Evolutionary conservation across 441 rosid species (phyloP), one percentile per base, ranked within the genome.

Genomic region (Euphorbia neoarborescens): DNA sequence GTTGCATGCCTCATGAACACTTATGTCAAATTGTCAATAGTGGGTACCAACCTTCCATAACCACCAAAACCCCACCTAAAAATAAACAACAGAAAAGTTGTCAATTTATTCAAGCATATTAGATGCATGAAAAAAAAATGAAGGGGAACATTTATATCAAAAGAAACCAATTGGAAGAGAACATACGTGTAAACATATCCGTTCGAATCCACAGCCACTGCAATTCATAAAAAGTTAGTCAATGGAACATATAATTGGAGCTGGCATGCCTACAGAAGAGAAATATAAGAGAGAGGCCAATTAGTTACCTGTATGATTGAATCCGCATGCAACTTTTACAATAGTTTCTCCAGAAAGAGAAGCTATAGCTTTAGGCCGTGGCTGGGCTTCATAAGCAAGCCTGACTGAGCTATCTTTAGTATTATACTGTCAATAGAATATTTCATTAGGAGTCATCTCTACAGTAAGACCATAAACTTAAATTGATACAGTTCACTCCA

Each of bases 1-100:
- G 54, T 50, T 63, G 69, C n/a, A 42, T 46, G 61, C 34, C 68
- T 48, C 37, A 64, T 37, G 58, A 71, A 69, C 17, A 62, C 65
- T 15, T 8, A 28, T 12, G 14, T 50, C 37, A 71, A 62, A 28
- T 62, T 15, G 14, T 50, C 37, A 71, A 62, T 28, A 67, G 72
- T 42, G 27, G 58, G 30, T 62, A 82, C 92, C 65, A 76, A 94
- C 97, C 98, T 94, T 82, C 99, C 98, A 88, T 92, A 90, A 71
- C 99, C 99, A 73, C 99, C 99, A 71, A 74, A 92, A 66, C 98
- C 99, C 98, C 99, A 94, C 83, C 99, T 94, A 77, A 73, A 75
- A 69, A 72, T 58, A 71, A 62, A 28, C 76, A 84, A 24, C 37
- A 75, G 7, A 66, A 66, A 56, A 63, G 78, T 5, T 32, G 71